These are phyloP conservation scores for Zoysia matrella DNA, from an alignment of 202 grass and related monocot species.

Conservation along the genomic window DNA sequence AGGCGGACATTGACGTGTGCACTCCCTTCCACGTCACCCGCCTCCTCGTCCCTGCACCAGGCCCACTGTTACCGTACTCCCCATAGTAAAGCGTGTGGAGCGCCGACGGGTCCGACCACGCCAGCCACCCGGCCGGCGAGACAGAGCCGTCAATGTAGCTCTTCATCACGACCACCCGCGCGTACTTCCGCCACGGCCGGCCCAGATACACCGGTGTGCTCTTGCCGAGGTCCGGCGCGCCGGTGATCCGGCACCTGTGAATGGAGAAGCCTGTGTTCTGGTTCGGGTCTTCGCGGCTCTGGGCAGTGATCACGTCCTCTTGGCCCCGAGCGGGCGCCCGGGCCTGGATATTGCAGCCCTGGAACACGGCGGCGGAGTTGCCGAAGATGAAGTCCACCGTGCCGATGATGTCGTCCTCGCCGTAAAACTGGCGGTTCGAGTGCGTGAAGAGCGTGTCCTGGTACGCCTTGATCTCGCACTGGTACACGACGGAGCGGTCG, in stretches of 20 bases:
- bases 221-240: conserved; percentile 43
- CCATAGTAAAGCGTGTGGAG: conserved; percentile 68
- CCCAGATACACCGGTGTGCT: conserved; percentile 65
- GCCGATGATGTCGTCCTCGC: conserved; percentile 56
- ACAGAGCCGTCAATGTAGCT: conserved; percentile 55
- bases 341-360: conserved; percentile 61
- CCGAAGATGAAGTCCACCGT: conserved; percentile 90
- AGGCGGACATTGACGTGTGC: conserved; percentile 41
- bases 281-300: conserved; percentile 72
- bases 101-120: conserved; percentile 53
- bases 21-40: conserved; percentile 68
- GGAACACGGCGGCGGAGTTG: conserved; percentile 70
- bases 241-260: conserved; percentile 61
- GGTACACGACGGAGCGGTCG: conserved; percentile 77
- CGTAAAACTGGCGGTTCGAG: conserved; percentile 81
- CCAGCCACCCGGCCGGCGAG: conserved; percentile 54
- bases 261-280: conserved; percentile 83
- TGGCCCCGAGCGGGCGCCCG: conserved; percentile 35
- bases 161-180: conserved; percentile 62
- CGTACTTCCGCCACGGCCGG: conserved; percentile 68
- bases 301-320: conserved; percentile 64
- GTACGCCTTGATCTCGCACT: conserved; percentile 67
- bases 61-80: conserved; percentile 68
- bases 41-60: conserved; percentile 24
- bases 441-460: conserved; percentile 78